phyloP scores from a whole-genome alignment of 2,329 filamentous ascomycete genomes.

The Phialophora expanda region DNA sequence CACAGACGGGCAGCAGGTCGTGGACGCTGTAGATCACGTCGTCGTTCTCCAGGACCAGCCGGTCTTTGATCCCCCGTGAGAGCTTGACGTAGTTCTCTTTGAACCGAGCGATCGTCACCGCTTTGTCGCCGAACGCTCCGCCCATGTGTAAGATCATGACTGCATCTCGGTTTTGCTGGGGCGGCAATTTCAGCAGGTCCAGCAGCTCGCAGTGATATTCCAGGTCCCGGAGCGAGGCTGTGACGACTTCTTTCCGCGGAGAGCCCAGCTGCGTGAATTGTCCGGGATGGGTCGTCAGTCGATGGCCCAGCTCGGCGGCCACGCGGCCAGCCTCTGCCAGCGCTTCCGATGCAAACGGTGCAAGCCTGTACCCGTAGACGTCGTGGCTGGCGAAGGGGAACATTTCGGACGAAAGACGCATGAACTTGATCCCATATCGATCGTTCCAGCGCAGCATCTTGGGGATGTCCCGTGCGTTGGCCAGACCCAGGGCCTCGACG shows the following conservation, averaged over 20 bases:
- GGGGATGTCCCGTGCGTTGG: conserved; percentile 79
- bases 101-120: conserved; percentile 77
- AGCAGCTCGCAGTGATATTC: conserved; percentile 89
- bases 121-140: conserved; percentile 86
- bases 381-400: conserved; percentile 93
- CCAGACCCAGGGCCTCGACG: conserved; percentile 76
- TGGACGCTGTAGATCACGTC: conserved; percentile 93
- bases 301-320: conserved; percentile 77
- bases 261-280: conserved; percentile 93
- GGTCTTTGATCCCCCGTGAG: conserved; percentile 72
- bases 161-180: conserved; percentile 80
- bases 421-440: conserved; percentile 86
- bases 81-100: conserved; percentile 72
- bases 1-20: conserved; percentile 84
- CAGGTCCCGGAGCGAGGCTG: conserved; percentile 77
- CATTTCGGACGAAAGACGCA: conserved; percentile 93
- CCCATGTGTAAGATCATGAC: conserved; percentile 96
- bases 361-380: conserved; percentile 83
- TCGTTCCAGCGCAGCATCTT: conserved; percentile 94
- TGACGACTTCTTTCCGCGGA: conserved; percentile 76
- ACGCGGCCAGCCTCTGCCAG: conserved; percentile 78
- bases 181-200: conserved; percentile 73
- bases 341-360: conserved; percentile 78
- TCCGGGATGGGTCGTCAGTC: conserved; percentile 87
- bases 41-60: conserved; percentile 91